Percentiles rank a stretch among this genome's conserved stretches.
Evolutionary conservation across 2,329 filamentous ascomycete species (phyloP).

Genomic region (Talaromyces funiculosus): DNA sequence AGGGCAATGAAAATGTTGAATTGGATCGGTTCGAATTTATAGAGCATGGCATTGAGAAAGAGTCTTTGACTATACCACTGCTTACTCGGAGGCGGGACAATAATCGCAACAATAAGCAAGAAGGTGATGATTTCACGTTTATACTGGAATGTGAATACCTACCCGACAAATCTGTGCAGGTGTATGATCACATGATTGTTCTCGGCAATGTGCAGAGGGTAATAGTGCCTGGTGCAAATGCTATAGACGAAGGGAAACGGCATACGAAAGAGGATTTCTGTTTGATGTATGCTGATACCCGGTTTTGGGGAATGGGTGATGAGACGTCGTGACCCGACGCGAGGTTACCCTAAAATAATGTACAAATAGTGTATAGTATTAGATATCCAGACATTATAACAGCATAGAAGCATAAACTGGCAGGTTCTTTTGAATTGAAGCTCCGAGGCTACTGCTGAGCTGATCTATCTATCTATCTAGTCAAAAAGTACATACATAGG

Average conservation of each 20-base stretch:
- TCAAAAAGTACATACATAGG: constrained; percentile 12
- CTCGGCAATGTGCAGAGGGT: constrained; percentile 27
- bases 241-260: constrained; percentile 4
- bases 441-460: constrained; percentile 7
- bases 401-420: constrained; percentile 3
- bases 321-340: constrained; percentile 19
- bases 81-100: constrained; percentile 15
- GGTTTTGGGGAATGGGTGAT: constrained; percentile 39
- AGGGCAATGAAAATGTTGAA: constrained; percentile 33
- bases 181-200: constrained; percentile 38
- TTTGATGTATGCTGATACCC: constrained; percentile 39
- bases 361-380: constrained; percentile 1
- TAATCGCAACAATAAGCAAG: constrained; percentile 6
- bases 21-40: constrained; percentile 15
- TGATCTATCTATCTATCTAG: constrained; percentile 14
- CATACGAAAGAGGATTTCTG: constrained; percentile 23
- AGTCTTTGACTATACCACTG: constrained; percentile 12
- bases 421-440: constrained; percentile 7
- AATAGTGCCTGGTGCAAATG: constrained; percentile 10
- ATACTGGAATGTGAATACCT: constrained; percentile 36
- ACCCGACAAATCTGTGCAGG: constrained; percentile 29
- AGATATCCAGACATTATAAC: neutral
- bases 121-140: constrained; percentile 30
- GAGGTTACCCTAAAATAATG: neutral
- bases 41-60: neutral